Evolutionary conservation across 2,329 filamentous ascomycete genomes (phyloP), one percentile per base, ranked within the genome.

Genomic region (Aspergillus fijiensis): DNA sequence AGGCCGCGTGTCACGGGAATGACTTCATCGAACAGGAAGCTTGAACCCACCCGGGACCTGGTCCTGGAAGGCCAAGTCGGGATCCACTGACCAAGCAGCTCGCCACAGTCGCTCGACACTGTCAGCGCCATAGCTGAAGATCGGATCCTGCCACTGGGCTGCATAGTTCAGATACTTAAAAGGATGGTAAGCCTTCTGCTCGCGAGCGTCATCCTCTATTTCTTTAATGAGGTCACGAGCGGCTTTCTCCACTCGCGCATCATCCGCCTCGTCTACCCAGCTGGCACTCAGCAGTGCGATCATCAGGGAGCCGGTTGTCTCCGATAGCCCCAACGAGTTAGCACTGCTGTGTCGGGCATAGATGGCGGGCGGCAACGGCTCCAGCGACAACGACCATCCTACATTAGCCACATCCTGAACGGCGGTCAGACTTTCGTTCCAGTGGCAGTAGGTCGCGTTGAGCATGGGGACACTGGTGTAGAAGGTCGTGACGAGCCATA

Each of bases 111-210:
- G 58, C 11, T 56, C 60, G 23, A 65, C 62, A 51, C 77, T 81
- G 7, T 61, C 67, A 6, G 58, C 49, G 1, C 80, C 79, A 63
- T 81, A 83, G 42, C 76, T 73, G 2, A 67, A 60, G 45, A 82
- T 65, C 1, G 77, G 72, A 64, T 77, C 73, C 65, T 83, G 79
- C 57, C 69, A 77, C 67, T 72, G 69, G 53, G 72, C 72, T 6
- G 80, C 80, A 60, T 82, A 81, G 65, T 82, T 82, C 73, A 81
- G 76, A 63, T 81, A 82, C 19, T 79, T 31, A 21, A 58, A 65
- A 3, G 57, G 42, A 27, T 63, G 54, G 11, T 61, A 63, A 7
- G 76, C 49, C 0, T 71, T 71, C 50, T 66, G 57, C 14, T 66
- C 55, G 54, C 70, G 59, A 5, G 62, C 55, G 25, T 60, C 54